Evolutionary conservation across 2,329 filamentous ascomycete genomes (phyloP).

Genomic region (Cryphonectria parasitica): DNA sequence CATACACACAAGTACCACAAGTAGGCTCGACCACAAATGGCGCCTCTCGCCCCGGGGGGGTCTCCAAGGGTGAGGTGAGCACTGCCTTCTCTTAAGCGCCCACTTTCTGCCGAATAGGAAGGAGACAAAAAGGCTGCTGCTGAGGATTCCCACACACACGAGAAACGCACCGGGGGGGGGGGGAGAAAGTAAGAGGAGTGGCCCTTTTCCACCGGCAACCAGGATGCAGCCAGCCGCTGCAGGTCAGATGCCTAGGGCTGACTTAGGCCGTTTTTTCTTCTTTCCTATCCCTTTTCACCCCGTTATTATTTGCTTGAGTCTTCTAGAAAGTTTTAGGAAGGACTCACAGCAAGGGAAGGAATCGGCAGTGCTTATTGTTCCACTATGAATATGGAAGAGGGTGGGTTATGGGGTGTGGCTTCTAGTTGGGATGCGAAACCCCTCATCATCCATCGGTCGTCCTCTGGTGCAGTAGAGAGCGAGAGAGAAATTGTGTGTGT

Average conservation of each 20-base stretch:
- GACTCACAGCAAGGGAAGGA: constrained; percentile 10
- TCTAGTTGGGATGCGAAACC: neutral
- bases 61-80: neutral
- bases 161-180: no score
- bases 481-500: no score
- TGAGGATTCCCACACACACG: neutral
- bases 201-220: neutral
- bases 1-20: no score
- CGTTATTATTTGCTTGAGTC: neutral
- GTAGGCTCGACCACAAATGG: neutral
- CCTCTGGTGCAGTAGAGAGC: neutral
- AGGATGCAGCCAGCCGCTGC: constrained; percentile 17
- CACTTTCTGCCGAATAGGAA: neutral
- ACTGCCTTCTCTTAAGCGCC: neutral
- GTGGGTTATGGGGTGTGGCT: neutral
- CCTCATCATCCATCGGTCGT: neutral
- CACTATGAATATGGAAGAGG: neutral
- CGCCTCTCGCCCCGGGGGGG: neutral
- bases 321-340: constrained; percentile 19
- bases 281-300: neutral
- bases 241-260: constrained; percentile 25
- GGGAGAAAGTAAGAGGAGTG: no score
- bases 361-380: neutral
- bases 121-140: neutral
- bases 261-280: neutral